Percentiles rank a stretch among this genome's conserved stretches.
These are phyloP conservation scores for Mycena galericulata DNA, from an alignment of 768 basidiomycete species.

Conservation along the genomic window DNA sequence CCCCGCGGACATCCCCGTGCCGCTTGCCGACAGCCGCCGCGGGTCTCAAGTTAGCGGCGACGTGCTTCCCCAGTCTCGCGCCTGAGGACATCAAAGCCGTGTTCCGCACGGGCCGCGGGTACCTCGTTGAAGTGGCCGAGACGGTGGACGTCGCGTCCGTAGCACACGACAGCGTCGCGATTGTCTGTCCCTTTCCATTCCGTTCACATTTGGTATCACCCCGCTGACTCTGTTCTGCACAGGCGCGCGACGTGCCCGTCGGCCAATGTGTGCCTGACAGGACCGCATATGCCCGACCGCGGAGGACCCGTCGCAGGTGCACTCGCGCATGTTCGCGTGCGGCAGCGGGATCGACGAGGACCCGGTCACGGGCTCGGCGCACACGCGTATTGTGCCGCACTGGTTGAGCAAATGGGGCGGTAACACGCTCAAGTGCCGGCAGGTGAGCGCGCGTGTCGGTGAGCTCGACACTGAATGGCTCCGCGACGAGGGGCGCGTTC, in stretches of 20 bases:
- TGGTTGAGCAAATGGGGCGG: constrained; percentile 29
- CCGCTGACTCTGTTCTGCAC: neutral
- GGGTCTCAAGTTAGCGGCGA: constrained; percentile 12
- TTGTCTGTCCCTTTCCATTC: constrained; percentile 4
- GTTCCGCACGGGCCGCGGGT: constrained; percentile 16
- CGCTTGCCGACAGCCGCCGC: neutral
- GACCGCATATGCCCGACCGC: constrained; percentile 25
- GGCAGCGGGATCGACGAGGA: constrained; percentile 30
- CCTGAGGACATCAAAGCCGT: constrained; percentile 23
- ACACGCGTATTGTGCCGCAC: constrained; percentile 33
- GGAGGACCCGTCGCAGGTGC: constrained; percentile 25
- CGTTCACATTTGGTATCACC: too few species aligned
- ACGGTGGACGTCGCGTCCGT: constrained; percentile 27
- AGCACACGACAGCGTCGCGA: constrained; percentile 9
- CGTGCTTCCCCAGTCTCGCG: constrained; percentile 29
- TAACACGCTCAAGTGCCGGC: constrained; percentile 17
- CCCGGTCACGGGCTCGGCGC: constrained; percentile 33
- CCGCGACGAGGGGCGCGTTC: constrained; percentile 24
- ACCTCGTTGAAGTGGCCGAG: constrained; percentile 26
- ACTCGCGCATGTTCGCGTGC: constrained; percentile 31
- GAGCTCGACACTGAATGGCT: constrained; percentile 27
- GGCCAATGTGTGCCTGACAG: constrained; percentile 29
- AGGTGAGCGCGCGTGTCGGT: constrained; percentile 27
- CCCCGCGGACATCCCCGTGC: constrained; percentile 27
- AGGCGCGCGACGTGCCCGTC: constrained; percentile 24